These are phyloP conservation scores for Striga asiatica DNA, from an alignment of 257 asterid genomes.

Conservation along the genomic window DNA sequence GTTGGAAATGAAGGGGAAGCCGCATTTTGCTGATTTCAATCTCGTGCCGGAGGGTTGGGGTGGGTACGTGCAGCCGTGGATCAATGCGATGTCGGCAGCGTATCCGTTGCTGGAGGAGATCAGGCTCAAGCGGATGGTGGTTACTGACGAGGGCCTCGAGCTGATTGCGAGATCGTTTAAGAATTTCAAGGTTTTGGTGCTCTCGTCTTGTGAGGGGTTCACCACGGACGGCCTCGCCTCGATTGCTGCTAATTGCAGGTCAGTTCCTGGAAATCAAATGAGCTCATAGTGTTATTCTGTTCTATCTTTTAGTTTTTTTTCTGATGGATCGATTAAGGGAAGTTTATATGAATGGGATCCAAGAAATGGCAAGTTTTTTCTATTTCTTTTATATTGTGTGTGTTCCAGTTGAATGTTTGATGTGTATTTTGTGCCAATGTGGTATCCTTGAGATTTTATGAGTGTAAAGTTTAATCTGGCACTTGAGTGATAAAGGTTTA, in stretches of 20 bases:
- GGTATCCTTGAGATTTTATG: neutral
- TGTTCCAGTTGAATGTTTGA: too few relatives aligned
- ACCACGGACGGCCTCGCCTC: conserved; percentile 72
- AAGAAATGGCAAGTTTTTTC: conserved; percentile 6
- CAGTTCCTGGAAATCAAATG: neutral
- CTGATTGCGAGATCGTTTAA: conserved; percentile 57
- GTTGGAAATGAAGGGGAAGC: conserved; percentile 81
- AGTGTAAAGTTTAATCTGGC: neutral
- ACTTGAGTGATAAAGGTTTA: neutral
- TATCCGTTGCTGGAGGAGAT: conserved; percentile 74
- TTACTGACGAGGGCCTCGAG: conserved; percentile 63
- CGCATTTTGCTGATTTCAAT: conserved; percentile 90
- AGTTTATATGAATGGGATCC: conserved; percentile 7
- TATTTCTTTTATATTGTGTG: too few relatives aligned
- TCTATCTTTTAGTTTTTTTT: neutral
- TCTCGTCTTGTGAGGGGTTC: conserved; percentile 72
- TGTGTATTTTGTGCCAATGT: neutral
- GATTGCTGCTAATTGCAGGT: conserved; percentile 96
- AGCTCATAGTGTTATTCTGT: neutral
- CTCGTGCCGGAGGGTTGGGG: conserved; percentile 97
- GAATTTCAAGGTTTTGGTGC: conserved; percentile 59
- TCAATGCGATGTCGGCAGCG: conserved; percentile 52
- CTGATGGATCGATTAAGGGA: neutral
- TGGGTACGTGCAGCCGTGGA: conserved; percentile 68
- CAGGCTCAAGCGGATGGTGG: conserved; percentile 79